Base-by-base conservation (phyloP, 208 protist genomes). In the Angomonas ambiguus region DNA sequence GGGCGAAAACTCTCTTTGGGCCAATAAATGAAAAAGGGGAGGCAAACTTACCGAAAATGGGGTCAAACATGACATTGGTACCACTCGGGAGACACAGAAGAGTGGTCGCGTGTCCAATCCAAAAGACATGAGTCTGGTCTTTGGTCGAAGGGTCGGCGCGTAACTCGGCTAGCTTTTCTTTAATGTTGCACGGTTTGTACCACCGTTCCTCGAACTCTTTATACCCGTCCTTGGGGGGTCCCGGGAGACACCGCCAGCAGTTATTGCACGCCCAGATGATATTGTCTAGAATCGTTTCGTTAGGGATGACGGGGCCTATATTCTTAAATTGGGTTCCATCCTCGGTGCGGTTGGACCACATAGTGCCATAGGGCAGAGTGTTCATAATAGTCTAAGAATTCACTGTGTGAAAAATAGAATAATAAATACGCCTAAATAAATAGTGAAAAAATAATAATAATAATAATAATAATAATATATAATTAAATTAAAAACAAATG, bases 51-150 rank as follows among this genome's bases (percentile, higher is more conserved):
- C 62, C 76, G 63, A 85, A 96, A 20, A 95, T 80, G n/a, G 87
- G 92, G 65, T 96, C 92, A 24, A 92, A 87, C 16, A 96, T 66
- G 51, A 96, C 77, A 69, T 77, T 93, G 11, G 76, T 30, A 41
- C 87, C 85, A 32, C 58, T 66, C 31, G 42, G 30, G 6, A 89
- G 65, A 61, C 92, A 89, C 34, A 96, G 73, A n/a, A 93, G 76
- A 58, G 76, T 67, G 1, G 76, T 85, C 16, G 89, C 75, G 74
- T 96, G 92, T 0, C 87, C 85, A 27, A 95, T 77, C 82, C 88
- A 96, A 45, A 84, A 95, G 20, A 72, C 77, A 20, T 63, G 67
- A 8, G 38, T 16, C 11, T 45, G 8, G 11, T 45, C 38, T 69
- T 85, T 66, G 32, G 27, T 69, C 25, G 25, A 22, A 0, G 35